A percentile compares a stretch with the other conserved stretches of the same genome.
Conservation (phyloP, 768 basidiomycete species). For the Chiua virens region DNA sequence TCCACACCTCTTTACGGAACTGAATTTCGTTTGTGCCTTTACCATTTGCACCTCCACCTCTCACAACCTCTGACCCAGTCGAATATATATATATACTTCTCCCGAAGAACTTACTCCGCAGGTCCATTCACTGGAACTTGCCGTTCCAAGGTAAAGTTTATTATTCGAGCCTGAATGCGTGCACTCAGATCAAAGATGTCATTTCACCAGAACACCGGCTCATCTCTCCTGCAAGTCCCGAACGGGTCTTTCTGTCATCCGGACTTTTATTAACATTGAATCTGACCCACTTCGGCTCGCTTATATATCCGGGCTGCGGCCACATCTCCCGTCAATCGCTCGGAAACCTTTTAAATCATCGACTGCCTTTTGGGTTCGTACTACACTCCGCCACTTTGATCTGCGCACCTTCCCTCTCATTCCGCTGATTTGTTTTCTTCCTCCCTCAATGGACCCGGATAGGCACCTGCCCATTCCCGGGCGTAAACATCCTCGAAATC, state of each 20-base stretch:
- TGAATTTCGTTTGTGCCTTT: conserved; percentile 25
- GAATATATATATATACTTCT: conserved; percentile 8
- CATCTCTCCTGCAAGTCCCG: conserved; percentile 24
- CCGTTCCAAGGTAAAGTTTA: conserved; percentile 32
- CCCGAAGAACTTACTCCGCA: conserved; percentile 24
- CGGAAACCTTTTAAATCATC: conserved; percentile 22
- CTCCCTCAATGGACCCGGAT: conserved; percentile 35
- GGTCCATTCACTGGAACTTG: conserved; percentile 27
- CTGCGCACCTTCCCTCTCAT: conserved; percentile 5
- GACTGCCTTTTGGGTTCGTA: conserved; percentile 21
- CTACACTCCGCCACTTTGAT: conserved; percentile 23
- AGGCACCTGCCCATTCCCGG: conserved; percentile 36
- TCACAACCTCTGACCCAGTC: background rate
- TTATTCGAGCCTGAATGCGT: conserved; percentile 26
- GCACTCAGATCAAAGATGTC: conserved; percentile 23
- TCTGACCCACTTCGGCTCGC: conserved; percentile 28
- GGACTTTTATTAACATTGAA: conserved; percentile 27
- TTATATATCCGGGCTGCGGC: conserved; percentile 30
- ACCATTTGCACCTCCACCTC: conserved; percentile 11
- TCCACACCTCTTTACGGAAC: conserved; percentile 32
- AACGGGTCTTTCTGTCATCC: conserved; percentile 29
- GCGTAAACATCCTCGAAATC: conserved; percentile 30
- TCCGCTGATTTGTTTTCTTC: conserved; percentile 16
- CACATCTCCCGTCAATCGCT: conserved; percentile 26
- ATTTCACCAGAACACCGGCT: conserved; percentile 26